A percentile compares a stretch with the other conserved stretches of the same genome.
Conservation (phyloP, 257 asterid genomes). For the Solanum commersonii region DNA sequence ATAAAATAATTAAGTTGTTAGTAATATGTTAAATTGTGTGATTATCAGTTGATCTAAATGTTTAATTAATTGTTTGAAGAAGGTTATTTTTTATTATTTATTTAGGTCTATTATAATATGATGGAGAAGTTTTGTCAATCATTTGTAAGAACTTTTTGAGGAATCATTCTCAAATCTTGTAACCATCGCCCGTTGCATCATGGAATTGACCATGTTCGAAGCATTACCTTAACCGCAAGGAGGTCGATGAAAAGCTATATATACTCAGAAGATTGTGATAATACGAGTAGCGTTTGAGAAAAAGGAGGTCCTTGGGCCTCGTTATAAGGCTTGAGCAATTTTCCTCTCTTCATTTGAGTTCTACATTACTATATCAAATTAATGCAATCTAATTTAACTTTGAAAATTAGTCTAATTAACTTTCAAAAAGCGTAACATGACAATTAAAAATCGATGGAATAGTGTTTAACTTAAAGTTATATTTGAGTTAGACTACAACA, state of each 20-base stretch:
- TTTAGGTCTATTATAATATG: neutral
- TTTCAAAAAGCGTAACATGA: no score
- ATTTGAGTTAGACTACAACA: neutral
- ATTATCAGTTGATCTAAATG: neutral
- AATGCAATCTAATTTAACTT: no score
- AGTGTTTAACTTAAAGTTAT: neutral
- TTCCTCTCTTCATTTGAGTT: no score
- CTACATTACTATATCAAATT: no score
- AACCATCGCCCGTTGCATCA: neutral
- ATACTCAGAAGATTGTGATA: neutral
- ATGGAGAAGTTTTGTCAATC: neutral
- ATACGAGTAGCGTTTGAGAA: neutral
- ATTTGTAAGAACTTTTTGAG: neutral
- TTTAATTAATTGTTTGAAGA: neutral
- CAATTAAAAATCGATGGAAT: no score
- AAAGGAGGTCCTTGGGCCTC: rapidly evolving
- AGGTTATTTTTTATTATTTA: neutral
- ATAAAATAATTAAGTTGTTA: neutral
- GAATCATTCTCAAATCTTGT: neutral
- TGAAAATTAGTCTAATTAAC: no score
- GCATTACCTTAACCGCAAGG: neutral
- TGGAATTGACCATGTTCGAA: neutral
- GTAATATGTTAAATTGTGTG: neutral
- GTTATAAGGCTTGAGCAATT: neutral
- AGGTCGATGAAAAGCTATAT: neutral